Evolutionary conservation across 2,329 filamentous ascomycete genomes (phyloP), one percentile per base, ranked within the genome.

Genomic region (Neofusicoccum laricinum): DNA sequence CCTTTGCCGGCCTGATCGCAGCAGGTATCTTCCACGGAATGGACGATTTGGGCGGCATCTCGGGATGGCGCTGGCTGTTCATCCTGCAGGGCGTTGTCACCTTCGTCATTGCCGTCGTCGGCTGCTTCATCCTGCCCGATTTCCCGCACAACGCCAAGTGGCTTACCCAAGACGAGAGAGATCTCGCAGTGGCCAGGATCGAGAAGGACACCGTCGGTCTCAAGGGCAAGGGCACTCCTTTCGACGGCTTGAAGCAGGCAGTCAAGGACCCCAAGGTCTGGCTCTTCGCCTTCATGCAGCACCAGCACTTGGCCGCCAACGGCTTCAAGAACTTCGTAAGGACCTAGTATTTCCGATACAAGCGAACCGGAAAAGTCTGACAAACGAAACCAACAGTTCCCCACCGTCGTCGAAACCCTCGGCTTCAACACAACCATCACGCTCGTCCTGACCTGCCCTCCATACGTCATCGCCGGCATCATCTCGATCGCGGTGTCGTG

Each of bases 1-100:
- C 83, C 2, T 85, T 85, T 68, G 82, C 81, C 15, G 82, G 80
- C 32, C 75, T 85, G 34, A 83, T 86, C 55, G 83, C 81, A 4
- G 83, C 83, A 3, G 82, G 81, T 3, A 83, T 85, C 34, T 73
- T 82, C 8, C 69, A 73, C 25, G 79, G 79, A 6, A 71, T 80
- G 66, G 71, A 74, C 21, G 50, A 50, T 14, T 21, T 61, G 2
- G 63, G 65, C 3, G 77, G 76, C 1, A 63, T 78, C 4, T 66
- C 68, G 4, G 76, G 73, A 0, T 79, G 76, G 76, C 69, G 70
- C 62, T 78, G 73, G 73, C 70, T 76, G 0, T 76, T 63, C 38
- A 53, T 51, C 30, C n/a, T 59, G 2, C 41, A 78, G 66, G 75
- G 77, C 34, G 68, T 70, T 12, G 68, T 76, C 38, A 78, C 76